These are phyloP conservation scores for Craterostigma plantagineum DNA, from an alignment of 257 asterid genomes.

Conservation along the genomic window DNA sequence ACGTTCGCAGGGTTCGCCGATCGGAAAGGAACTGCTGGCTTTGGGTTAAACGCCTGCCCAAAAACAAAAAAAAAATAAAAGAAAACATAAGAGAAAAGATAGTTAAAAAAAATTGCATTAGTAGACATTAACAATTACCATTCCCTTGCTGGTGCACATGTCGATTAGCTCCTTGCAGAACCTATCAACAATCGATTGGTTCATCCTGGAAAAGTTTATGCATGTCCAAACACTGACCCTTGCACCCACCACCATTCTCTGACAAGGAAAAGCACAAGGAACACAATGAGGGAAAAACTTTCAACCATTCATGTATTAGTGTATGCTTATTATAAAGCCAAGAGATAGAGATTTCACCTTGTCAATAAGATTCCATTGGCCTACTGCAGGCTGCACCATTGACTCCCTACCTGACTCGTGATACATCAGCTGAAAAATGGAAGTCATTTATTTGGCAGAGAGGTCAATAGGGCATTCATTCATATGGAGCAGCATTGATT, in stretches of 20 bases:
- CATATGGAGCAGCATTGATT: too few relatives aligned
- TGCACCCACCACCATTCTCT: conserved; percentile 70
- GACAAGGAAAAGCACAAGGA: conserved; percentile 1
- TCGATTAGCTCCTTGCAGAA: conserved; percentile 26
- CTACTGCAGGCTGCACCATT: conserved; percentile 34
- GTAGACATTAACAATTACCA: conserved; percentile 24
- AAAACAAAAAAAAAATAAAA: background rate
- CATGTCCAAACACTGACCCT: conserved; percentile 48
- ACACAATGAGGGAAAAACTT: background rate
- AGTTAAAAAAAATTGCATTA: too few relatives aligned
- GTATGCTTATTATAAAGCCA: background rate
- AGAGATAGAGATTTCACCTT: conserved; percentile 20
- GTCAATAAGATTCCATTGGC: conserved; percentile 77
- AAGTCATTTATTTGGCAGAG: background rate
- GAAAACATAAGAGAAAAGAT: too few relatives aligned
- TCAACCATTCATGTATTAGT: too few relatives aligned
- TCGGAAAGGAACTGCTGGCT: conserved; percentile 45
- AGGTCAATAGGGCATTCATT: background rate
- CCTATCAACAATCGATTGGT: background rate
- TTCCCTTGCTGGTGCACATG: conserved; percentile 61
- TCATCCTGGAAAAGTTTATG: conserved; percentile 28
- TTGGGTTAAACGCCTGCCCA: conserved; percentile 64
- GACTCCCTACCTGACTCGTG: conserved; percentile 31
- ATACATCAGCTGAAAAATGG: conserved; percentile 36
- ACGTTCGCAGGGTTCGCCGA: conserved; percentile 78